Conservation (phyloP, 2,329 filamentous ascomycete genomes). For the Ophiostoma triangulosporum region DNA sequence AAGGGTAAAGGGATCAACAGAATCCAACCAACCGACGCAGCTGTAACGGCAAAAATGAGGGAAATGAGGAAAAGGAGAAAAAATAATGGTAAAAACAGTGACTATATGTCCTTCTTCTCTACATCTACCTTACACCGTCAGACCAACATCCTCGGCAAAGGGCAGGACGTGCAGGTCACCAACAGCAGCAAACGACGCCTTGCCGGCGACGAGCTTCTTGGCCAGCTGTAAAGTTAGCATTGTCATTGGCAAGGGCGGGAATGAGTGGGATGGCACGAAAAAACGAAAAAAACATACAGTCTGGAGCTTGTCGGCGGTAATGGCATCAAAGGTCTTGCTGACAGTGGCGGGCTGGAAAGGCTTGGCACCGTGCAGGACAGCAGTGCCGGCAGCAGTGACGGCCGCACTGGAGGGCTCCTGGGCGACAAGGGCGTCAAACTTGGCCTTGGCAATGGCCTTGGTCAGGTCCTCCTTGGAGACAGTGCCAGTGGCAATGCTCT, state of each 20-base stretch:
- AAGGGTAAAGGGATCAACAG: background rate
- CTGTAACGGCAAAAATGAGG: background rate
- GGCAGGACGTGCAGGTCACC: constrained; percentile 86
- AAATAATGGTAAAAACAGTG: background rate
- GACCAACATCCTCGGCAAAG: constrained; percentile 84
- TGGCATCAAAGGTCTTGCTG: constrained; percentile 57
- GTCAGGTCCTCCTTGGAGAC: constrained; percentile 76
- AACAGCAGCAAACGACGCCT: constrained; percentile 77
- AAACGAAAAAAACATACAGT: constrained; percentile 42
- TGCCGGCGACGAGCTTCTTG: constrained; percentile 75
- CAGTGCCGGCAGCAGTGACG: constrained; percentile 71
- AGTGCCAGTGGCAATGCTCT: constrained; percentile 63
- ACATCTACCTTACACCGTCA: constrained; percentile 64
- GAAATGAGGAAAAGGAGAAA: background rate
- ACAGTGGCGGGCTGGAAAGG: constrained; percentile 72
- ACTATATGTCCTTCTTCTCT: background rate
- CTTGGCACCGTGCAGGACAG: constrained; percentile 69
- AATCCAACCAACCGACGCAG: constrained; percentile 9
- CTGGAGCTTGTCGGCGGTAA: constrained; percentile 76
- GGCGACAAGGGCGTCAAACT: constrained; percentile 77
- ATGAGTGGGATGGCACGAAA: background rate
- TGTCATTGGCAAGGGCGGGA: background rate
- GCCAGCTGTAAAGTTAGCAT: constrained; percentile 47
- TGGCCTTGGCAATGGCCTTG: constrained; percentile 82
- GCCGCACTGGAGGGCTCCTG: constrained; percentile 66